Base-by-base conservation (phyloP, 257 asterid genomes). In the Scutellaria baicalensis region DNA sequence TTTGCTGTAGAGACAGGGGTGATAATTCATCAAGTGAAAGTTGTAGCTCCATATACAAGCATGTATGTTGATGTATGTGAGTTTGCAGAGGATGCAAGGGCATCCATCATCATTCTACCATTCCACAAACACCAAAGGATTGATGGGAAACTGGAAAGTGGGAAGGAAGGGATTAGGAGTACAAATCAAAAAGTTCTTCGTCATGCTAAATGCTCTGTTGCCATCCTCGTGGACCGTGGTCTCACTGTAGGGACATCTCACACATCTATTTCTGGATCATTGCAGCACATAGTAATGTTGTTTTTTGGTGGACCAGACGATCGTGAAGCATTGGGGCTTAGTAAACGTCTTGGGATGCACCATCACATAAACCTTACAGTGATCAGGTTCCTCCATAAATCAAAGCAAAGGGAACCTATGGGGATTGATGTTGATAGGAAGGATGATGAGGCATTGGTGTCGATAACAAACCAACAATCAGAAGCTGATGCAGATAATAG, bases 111-210 rank as follows among this genome's bases (percentile, higher is more conserved):
- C 64, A 79, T 94, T 55, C 87, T 94, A 48, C 97, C 97, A 61
- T 94, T 91, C 79, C 99, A 94, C 81, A 94, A 94, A 77, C 97
- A 91, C 69, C 99, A 94, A 74, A 84, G 98, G 78, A 94, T 94
- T 1, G 99, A 94, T 65, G 99, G 99, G 12, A 94, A 91, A 66
- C 56, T 94, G 43, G 99, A 94, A 74, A 80, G 65, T 18, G 95
- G 98, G 9, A 94, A 94, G 75, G 98, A 94, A 80, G 97, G 96
- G 1, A 80, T 89, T 54, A 78, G 99, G 83, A 72, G 78, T 1
- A 86, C 97, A 8, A 94, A 91, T 62, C 99, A 91, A 59, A 94
- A 89, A 77, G 88, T 94, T 39, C 89, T 94, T 21, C 88, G 96
- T 14, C 80, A 88, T 20, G 97, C 96, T 27, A 86, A 82, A 43